phyloP scores from a whole-genome alignment of 2,329 filamentous ascomycete species.

The Polychaeton citri region DNA sequence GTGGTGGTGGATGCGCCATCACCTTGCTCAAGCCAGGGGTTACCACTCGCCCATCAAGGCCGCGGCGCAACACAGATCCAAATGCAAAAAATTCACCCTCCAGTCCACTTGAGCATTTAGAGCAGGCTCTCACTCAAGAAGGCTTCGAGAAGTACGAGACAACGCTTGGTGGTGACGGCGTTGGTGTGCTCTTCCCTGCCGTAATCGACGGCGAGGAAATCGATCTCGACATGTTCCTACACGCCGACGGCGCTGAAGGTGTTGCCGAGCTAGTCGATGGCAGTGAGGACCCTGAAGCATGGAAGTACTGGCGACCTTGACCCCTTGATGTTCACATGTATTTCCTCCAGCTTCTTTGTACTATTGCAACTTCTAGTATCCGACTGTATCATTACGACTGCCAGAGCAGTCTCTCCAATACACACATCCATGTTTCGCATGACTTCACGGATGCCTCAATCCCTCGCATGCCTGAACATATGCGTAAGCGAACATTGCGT shows the following conservation, averaged over 20 bases:
- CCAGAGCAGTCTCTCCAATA: too few species aligned
- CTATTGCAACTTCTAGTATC: too few species aligned
- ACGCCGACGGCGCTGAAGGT: constrained; percentile 68
- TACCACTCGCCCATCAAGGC: constrained; percentile 6
- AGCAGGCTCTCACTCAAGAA: constrained; percentile 41
- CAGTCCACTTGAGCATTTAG: constrained; percentile 42
- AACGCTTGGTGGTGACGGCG: constrained; percentile 81
- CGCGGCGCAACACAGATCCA: constrained; percentile 18
- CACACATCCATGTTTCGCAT: too few species aligned
- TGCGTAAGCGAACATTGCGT: too few species aligned
- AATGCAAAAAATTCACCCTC: constrained; percentile 5
- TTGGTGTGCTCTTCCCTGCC: constrained; percentile 88
- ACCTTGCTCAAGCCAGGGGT: constrained; percentile 62
- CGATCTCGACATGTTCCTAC: constrained; percentile 75
- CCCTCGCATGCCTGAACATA: too few species aligned
- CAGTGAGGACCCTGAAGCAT: constrained; percentile 15
- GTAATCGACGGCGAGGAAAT: constrained; percentile 90
- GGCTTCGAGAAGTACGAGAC: constrained; percentile 79
- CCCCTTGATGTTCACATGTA: too few species aligned
- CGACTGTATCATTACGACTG: too few species aligned
- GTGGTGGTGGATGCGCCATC: constrained; percentile 91
- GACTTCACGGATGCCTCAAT: too few species aligned
- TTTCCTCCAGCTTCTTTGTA: too few species aligned
- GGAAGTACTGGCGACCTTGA: constrained; percentile 24
- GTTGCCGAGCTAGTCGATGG: constrained; percentile 73